These are phyloP conservation scores for Melampsora larici-populina DNA, from an alignment of 1,284 basidiomycete species.

Conservation along the genomic window DNA sequence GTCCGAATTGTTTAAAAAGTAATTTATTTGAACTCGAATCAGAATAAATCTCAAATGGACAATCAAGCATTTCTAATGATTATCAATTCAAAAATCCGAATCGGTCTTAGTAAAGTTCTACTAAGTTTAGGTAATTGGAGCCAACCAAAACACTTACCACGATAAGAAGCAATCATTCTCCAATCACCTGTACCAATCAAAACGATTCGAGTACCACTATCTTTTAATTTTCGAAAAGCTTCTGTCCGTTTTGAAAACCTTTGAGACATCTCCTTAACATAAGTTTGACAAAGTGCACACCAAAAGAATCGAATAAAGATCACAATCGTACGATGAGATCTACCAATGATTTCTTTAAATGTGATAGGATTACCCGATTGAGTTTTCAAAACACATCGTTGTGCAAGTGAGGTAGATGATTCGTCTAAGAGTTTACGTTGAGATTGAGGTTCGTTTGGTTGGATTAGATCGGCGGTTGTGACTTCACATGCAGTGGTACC, in stretches of 20 bases:
- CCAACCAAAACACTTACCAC: not conserved
- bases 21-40: slow-evolving; percentile 10
- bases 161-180: slow-evolving; percentile 28
- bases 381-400: slow-evolving; percentile 13
- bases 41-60: slow-evolving; percentile 25
- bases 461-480: no score
- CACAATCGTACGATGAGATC: slow-evolving; percentile 2
- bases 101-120: not conserved
- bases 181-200: slow-evolving; percentile 28
- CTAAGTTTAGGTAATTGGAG: not conserved
- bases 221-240: not conserved
- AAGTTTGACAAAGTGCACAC: slow-evolving; percentile 30
- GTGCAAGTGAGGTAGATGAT: not conserved
- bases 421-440: no score
- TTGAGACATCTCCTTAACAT: not conserved
- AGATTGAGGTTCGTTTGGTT: no score
- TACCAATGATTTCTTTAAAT: slow-evolving; percentile 20
- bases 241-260: not conserved
- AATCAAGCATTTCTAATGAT: slow-evolving; percentile 9
- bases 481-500: no score
- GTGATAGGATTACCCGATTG: not conserved
- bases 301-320: slow-evolving; percentile 31
- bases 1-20: slow-evolving; percentile 26
- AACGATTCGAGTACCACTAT: slow-evolving; percentile 2
- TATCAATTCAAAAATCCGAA: not conserved